Evolutionary conservation across 257 asterid species (phyloP), one percentile per base, ranked within the genome.

Genomic region (Solanum piurae): DNA sequence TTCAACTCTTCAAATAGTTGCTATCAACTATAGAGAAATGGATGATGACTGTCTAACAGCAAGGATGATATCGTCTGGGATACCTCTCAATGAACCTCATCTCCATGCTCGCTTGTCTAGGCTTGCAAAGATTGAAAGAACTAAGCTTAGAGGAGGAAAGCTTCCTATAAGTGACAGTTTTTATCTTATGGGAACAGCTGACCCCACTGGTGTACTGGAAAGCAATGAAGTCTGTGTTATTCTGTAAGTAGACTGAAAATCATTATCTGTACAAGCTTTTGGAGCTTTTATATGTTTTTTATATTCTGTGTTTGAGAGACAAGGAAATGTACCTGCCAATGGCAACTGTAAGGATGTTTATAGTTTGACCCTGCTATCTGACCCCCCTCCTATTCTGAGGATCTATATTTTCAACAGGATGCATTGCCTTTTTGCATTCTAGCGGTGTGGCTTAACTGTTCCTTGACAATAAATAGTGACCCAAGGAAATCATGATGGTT

Each of bases 111-210:
- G 99, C 89, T 85, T 96, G 83, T 89, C 89, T 49, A 62, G 27
- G 37, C 87, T 96, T 86, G 94, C 89, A 29, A 89, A 42, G 21
- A 49, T 27, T 6, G 95, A 93, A 86, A 93, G 87, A 87, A 82
- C 38, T 6, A 87, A 91, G 29, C 94, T 96, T 9, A 89, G 88
- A 89, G 88, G 86, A 80, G 98, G 98, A 87, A 95, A 87, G 88
- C 90, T 96, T 86, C 96, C 98, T 55, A 87, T 95, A 84, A 87
- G 86, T n/a, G 95, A 96, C 89, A 94, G 95, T 93, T 93, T 89
- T 92, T 96, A 96, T 90, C 89, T 96, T 89, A 96, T 96, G 94
- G 99, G 99, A 68, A 96, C 98, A n/a, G 94, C 93, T 84, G 98
- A 96, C 88, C 98, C 99, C 33, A 94, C 98, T 3, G 95, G 95